A percentile compares a stretch with the other conserved stretches of the same genome.
phyloP scores from a whole-genome alignment of 768 basidiomycete genomes.

The Leccinum sublutescens region DNA sequence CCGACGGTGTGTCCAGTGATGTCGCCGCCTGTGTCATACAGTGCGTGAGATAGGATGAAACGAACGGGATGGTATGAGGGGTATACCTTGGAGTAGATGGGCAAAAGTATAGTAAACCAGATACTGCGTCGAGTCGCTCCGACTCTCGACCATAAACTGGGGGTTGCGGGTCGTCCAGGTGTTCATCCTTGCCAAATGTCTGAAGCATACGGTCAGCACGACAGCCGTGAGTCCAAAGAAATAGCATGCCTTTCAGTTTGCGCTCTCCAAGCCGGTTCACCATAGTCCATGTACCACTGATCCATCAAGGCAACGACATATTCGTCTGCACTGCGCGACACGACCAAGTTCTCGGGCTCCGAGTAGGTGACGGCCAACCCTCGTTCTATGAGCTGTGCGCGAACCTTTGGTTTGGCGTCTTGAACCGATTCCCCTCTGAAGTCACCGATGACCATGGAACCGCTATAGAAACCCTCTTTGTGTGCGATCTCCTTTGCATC shows the following conservation, averaged over 20 bases:
- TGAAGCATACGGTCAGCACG: slow-evolving; percentile 27
- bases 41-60: not conserved
- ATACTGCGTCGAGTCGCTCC: slow-evolving; percentile 98
- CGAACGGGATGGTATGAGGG: too few relatives aligned
- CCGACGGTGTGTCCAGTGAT: too few relatives aligned
- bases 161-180: slow-evolving; percentile 94
- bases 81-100: slow-evolving; percentile 84
- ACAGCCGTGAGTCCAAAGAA: not conserved
- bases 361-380: slow-evolving; percentile 88
- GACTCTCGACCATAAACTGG: slow-evolving; percentile 91
- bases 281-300: slow-evolving; percentile 99
- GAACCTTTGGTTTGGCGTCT: slow-evolving; percentile 88
- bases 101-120: slow-evolving; percentile 98
- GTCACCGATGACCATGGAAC: slow-evolving; percentile 87
- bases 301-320: slow-evolving; percentile 98
- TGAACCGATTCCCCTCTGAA: slow-evolving; percentile 87
- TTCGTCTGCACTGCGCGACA: slow-evolving; percentile 91
- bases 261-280: slow-evolving; percentile 85
- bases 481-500: slow-evolving; percentile 98
- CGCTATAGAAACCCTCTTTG: slow-evolving; percentile 97
- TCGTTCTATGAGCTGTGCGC: slow-evolving; percentile 74
- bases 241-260: slow-evolving; percentile 73
- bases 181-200: slow-evolving; percentile 82
- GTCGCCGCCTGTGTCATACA: too few relatives aligned
- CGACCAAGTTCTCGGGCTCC: slow-evolving; percentile 89